These are phyloP conservation scores for Hymenoscyphus albidus DNA, from an alignment of 2,329 filamentous ascomycete species.

Conservation along the genomic window DNA sequence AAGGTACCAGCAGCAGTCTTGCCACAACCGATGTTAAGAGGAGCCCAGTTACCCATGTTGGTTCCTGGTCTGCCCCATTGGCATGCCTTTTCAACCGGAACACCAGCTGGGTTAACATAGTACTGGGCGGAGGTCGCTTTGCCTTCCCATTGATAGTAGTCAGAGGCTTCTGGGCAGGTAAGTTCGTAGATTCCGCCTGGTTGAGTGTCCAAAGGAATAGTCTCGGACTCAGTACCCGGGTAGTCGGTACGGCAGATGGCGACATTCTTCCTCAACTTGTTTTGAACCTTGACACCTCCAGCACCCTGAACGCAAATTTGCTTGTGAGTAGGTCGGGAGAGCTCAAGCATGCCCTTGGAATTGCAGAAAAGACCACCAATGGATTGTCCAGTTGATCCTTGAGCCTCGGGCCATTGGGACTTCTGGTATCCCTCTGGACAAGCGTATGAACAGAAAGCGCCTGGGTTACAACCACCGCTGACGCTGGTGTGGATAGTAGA, in stretches of 20 bases:
- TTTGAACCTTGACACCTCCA: conserved; percentile 68
- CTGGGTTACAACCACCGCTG: conserved; percentile 56
- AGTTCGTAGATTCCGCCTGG: conserved; percentile 59
- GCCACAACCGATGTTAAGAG: conserved; percentile 80
- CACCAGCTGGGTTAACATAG: conserved; percentile 86
- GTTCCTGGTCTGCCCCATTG: conserved; percentile 64
- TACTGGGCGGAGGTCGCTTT: conserved; percentile 84
- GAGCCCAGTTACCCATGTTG: conserved; percentile 76
- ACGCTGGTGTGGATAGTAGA: conserved; percentile 48
- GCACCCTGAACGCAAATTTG: conserved; percentile 71
- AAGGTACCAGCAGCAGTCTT: conserved; percentile 63
- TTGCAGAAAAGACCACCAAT: conserved; percentile 86
- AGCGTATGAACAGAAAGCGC: conserved; percentile 83
- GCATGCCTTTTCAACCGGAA: conserved; percentile 65
- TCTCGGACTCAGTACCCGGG: conserved; percentile 86
- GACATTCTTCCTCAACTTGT: conserved; percentile 63
- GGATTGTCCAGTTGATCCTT: conserved; percentile 78
- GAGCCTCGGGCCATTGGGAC: conserved; percentile 77
- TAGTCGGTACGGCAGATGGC: conserved; percentile 94
- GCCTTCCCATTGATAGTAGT: conserved; percentile 76
- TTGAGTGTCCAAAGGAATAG: conserved; percentile 64
- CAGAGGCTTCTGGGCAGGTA: conserved; percentile 68
- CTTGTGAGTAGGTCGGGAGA: conserved; percentile 64
- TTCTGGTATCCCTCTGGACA: conserved; percentile 92
- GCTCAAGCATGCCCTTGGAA: conserved; percentile 64